Percentiles rank a stretch among this genome's conserved stretches.
phyloP scores from a whole-genome alignment of 2,329 filamentous ascomycete species.

The Trichophyton schoenleinii region DNA sequence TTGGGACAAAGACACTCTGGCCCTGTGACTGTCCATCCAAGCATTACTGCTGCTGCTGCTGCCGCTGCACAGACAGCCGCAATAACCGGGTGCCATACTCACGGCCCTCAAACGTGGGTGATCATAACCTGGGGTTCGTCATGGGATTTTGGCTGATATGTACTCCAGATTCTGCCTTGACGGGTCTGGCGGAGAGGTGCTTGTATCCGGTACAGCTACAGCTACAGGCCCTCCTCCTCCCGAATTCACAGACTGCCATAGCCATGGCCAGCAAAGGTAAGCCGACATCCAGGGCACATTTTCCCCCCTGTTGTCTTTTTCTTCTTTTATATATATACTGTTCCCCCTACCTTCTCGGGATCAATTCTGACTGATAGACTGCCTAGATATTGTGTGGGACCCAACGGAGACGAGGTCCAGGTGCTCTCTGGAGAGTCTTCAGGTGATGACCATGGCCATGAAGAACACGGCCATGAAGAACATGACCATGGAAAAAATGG shows the following conservation, averaged over 20 bases:
- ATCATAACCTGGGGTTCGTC: not conserved
- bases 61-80: constrained; percentile 30
- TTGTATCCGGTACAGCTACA: constrained; percentile 36
- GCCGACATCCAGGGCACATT: constrained; percentile 15
- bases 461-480: constrained; percentile 22
- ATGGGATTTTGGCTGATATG: not conserved
- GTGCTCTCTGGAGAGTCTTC: constrained; percentile 31
- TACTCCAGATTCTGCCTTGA: constrained; percentile 25
- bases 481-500: constrained; percentile 13
- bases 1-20: constrained; percentile 15
- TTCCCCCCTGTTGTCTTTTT: not conserved
- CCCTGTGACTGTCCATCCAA: constrained; percentile 17
- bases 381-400: constrained; percentile 49
- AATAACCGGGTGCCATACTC: constrained; percentile 42
- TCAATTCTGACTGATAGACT: not conserved
- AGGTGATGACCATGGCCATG: constrained; percentile 11
- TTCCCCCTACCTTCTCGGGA: not conserved
- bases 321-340: not conserved
- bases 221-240: constrained; percentile 46
- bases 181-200: constrained; percentile 25
- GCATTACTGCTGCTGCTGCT: constrained; percentile 19
- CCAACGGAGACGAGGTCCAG: constrained; percentile 49
- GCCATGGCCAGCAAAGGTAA: constrained; percentile 47
- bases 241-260: constrained; percentile 53
- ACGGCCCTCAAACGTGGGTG: constrained; percentile 33